These are phyloP conservation scores for Tuber indicum DNA, from an alignment of 495 filamentous ascomycete species.

Conservation along the genomic window DNA sequence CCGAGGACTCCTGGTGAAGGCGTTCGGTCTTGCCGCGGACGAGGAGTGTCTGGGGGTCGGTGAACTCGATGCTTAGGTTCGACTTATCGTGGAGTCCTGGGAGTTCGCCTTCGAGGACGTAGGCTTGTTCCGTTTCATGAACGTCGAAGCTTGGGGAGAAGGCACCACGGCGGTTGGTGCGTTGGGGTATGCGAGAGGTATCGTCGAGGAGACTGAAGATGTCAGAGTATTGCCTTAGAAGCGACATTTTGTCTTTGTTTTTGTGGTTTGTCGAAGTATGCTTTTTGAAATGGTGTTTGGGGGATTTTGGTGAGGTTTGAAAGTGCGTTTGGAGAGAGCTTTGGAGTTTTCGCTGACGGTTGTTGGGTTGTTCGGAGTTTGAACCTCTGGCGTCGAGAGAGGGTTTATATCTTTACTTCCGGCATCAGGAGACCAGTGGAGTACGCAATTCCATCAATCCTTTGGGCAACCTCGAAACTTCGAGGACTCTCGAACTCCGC, in stretches of 20 bases:
- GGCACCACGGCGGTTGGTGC: constrained; percentile 32
- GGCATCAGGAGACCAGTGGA: neutral
- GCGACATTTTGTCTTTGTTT: constrained; percentile 24
- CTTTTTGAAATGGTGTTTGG: neutral
- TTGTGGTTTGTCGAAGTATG: neutral
- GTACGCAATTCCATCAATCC: neutral
- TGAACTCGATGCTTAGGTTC: constrained; percentile 77
- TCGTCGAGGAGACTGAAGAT: constrained; percentile 72
- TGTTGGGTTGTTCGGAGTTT: neutral
- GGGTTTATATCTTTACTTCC: neutral
- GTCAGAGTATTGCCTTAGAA: constrained; percentile 35
- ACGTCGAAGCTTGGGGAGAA: constrained; percentile 79
- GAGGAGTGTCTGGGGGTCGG: constrained; percentile 65
- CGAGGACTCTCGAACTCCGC: neutral
- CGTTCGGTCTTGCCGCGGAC: constrained; percentile 65
- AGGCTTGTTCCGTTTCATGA: constrained; percentile 59
- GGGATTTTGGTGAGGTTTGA: neutral
- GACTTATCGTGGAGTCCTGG: constrained; percentile 62
- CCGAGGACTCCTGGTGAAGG: constrained; percentile 35
- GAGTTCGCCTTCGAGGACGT: constrained; percentile 79
- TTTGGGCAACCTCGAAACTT: neutral
- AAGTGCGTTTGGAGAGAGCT: neutral
- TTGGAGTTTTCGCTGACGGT: neutral
- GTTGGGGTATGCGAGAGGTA: neutral
- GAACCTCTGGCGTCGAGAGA: neutral